Conservation (phyloP, 345 rosid genomes). For the Luvunga scandens region DNA sequence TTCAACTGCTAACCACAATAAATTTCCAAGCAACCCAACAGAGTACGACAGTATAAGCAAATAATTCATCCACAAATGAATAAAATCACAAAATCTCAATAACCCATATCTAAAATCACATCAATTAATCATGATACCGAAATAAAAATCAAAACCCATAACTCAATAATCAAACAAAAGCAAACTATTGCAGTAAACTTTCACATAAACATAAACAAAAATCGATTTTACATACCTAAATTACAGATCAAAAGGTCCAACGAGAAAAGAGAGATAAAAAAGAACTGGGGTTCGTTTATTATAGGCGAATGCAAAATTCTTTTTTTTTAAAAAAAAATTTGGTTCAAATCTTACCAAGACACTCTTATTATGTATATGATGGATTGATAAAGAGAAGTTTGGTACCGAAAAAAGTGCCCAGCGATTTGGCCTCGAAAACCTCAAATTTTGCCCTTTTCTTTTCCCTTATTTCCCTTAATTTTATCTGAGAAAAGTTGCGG, state of each 20-base stretch:
- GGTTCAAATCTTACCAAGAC: neutral
- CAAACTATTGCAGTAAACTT: neutral
- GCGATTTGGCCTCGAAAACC: constrained; percentile 40
- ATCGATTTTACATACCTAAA: neutral
- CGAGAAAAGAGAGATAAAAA: neutral
- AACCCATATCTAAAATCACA: neutral
- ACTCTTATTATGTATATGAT: too few relatives aligned
- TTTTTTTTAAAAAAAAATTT: too few relatives aligned
- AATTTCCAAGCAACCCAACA: neutral
- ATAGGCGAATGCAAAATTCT: neutral
- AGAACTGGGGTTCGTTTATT: neutral
- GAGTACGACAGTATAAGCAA: neutral
- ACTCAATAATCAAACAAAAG: neutral
- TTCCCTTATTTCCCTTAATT: too few relatives aligned
- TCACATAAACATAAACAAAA: constrained; percentile 1
- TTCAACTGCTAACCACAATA: neutral
- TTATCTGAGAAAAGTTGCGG: neutral
- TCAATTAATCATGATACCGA: neutral
- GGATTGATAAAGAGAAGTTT: too few relatives aligned
- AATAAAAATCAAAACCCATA: neutral
- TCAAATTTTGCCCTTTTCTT: constrained; percentile 5
- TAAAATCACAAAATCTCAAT: neutral
- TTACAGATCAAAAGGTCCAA: neutral
- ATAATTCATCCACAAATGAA: neutral
- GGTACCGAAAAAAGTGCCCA: constrained; percentile 40